Percentiles rank a stretch among this genome's conserved stretches.
Conservation (phyloP, 1,284 basidiomycete species). For the Exobasidium rhododendri region DNA sequence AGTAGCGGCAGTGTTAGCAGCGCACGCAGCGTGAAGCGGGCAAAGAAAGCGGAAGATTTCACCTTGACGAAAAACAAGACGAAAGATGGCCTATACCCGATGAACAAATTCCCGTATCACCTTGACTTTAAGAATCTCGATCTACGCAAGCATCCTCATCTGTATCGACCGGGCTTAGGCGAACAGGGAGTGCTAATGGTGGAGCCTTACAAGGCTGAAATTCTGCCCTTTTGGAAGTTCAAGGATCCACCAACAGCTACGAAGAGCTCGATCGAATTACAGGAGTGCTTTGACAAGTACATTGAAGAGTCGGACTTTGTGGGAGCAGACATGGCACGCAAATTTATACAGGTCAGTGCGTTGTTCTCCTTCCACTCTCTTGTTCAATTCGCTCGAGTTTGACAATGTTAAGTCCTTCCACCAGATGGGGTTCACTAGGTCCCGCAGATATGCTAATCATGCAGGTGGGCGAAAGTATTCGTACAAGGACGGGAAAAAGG, state of each 20-base stretch:
- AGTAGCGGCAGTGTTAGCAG: too few species aligned
- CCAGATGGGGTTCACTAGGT: constrained; percentile 32
- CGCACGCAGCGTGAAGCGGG: not conserved
- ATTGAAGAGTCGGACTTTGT: constrained; percentile 25
- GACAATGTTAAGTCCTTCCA: constrained; percentile 15
- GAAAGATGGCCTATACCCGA: not conserved
- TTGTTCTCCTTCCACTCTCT: too few species aligned
- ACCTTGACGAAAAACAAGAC: not conserved
- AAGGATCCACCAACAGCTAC: constrained; percentile 19
- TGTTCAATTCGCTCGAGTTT: not conserved
- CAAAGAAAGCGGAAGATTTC: not conserved
- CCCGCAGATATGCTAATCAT: constrained; percentile 31
- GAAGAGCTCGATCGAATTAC: constrained; percentile 18
- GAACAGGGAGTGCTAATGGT: constrained; percentile 34
- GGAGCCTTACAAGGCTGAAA: constrained; percentile 32
- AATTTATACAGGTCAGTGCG: constrained; percentile 13
- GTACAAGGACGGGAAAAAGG: constrained; percentile 10
- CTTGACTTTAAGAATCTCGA: constrained; percentile 19
- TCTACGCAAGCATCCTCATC: constrained; percentile 23
- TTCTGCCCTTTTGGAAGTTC: constrained; percentile 29
- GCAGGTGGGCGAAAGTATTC: constrained; percentile 27
- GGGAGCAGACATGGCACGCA: constrained; percentile 14
- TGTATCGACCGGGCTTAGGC: constrained; percentile 31
- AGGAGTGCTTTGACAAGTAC: constrained; percentile 19
- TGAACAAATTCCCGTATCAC: constrained; percentile 24